Evolutionary conservation across 345 rosid species (phyloP), one percentile per base, ranked within the genome.

Genomic region (Punica granatum): DNA sequence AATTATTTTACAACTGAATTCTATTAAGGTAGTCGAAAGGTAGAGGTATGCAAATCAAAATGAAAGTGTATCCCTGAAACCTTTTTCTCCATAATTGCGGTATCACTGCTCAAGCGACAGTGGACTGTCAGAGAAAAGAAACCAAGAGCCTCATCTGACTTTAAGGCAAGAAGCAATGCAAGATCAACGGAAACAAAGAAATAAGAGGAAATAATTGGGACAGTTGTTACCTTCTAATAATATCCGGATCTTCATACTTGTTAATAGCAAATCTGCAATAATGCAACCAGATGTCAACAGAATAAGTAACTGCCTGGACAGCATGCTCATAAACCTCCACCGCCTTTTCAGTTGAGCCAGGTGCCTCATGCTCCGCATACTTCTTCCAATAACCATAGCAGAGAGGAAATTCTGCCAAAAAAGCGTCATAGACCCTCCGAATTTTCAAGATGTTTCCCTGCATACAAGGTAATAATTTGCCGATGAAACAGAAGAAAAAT

Each of bases 311-410:
- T 63, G 85, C 97, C 60, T 76, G 84, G 72, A 92, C 94, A 54
- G 98, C 99, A 69, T 88, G 81, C 79, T 95, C 99, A 70, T 89
- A 95, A 74, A 95, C 98, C 82, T 90, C 98, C 75, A 90, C 86
- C 64, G 90, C 96, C 72, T 90, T 95, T 84, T 95, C 98, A 88
- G 87, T 81, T 46, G 89, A 88, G 56, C 96, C 92, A 66, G 83
- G 86, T 42, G 93, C 93, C 80, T 95, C 99, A 68, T 92, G 97
- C 82, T 95, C 97, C 13, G 97, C 97, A 73, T 90, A 95, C 82
- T 91, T 94, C 83, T 94, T 91, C 99, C 99, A 94, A 67, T 91
- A 94, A 70, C 99, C 99, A 86, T 90, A 95, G 74, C 99, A 95
- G 74, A 92, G 68, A 49, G 97, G 99, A 60, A 89, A 95, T 76